Conservation (phyloP, 805 yeast genomes). For the Candida fluviatilis region DNA sequence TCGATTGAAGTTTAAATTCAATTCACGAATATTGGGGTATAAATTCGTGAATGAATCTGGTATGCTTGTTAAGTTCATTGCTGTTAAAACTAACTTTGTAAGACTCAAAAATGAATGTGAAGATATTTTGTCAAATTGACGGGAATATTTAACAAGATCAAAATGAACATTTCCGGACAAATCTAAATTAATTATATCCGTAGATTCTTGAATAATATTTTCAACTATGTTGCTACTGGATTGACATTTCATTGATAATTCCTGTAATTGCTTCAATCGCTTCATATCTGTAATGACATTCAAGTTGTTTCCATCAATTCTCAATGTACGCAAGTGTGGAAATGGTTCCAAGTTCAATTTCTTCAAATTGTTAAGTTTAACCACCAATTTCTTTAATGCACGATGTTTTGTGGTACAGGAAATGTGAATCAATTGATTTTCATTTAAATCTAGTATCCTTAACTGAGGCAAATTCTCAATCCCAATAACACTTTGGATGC, state of each 20-base stretch:
- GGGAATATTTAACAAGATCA: constrained; percentile 7
- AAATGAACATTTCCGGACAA: constrained; percentile 36
- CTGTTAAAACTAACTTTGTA: constrained; percentile 40
- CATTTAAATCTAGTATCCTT: constrained; percentile 38
- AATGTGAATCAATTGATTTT: constrained; percentile 29
- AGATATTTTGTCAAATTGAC: constrained; percentile 2
- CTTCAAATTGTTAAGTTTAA: constrained; percentile 35
- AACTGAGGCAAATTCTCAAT: constrained; percentile 33
- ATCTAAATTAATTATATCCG: constrained; percentile 30
- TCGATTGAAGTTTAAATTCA: constrained; percentile 49
- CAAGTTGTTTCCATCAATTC: constrained; percentile 43
- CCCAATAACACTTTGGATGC: constrained; percentile 27
- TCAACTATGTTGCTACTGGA: constrained; percentile 14
- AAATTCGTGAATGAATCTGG: constrained; percentile 32
- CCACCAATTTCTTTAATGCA: constrained; percentile 32
- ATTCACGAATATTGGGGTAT: constrained; percentile 45
- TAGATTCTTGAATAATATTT: constrained; percentile 14
- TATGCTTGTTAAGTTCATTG: constrained; percentile 37
- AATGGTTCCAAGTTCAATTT: constrained; percentile 26
- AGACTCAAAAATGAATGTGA: constrained; percentile 29
- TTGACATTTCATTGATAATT: constrained; percentile 41
- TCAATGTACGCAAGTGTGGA: constrained; percentile 39
- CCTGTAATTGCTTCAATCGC: constrained; percentile 32
- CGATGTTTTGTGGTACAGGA: constrained; percentile 18
- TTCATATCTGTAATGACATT: constrained; percentile 20